Percentiles rank a stretch among this genome's conserved stretches.
Conservation (phyloP, 2,329 filamentous ascomycete genomes). For the Clonostachys solani region DNA sequence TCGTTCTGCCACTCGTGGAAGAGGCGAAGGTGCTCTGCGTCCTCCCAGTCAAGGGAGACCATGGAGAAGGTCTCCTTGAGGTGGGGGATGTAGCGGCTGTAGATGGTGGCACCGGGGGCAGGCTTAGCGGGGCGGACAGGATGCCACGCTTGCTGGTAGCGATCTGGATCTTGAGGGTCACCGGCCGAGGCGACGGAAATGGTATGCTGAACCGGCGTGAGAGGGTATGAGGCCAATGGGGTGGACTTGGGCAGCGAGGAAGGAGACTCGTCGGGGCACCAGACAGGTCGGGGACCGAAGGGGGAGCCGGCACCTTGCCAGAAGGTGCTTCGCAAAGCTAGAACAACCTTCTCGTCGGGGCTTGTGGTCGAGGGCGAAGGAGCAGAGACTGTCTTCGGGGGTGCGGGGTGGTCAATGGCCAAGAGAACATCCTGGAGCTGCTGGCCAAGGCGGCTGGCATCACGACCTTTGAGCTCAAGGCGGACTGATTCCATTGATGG, state of each 20-base stretch:
- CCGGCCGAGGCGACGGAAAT: conserved; percentile 29
- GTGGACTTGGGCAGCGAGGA: conserved; percentile 21
- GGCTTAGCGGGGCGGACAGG: conserved; percentile 71
- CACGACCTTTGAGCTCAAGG: conserved; percentile 34
- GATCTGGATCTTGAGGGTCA: conserved; percentile 32
- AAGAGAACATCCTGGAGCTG: conserved; percentile 43
- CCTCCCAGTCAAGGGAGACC: conserved; percentile 64
- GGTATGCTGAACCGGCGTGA: conserved; percentile 42
- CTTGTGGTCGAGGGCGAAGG: conserved; percentile 4
- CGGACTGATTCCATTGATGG: conserved; percentile 43
- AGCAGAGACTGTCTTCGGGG: conserved; percentile 15
- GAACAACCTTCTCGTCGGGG: conserved; percentile 22
- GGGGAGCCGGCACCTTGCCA: conserved; percentile 69
- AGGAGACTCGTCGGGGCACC: conserved; percentile 46
- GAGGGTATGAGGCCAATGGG: conserved; percentile 39
- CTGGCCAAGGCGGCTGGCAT: conserved; percentile 22
- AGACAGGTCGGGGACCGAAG: conserved; percentile 58
- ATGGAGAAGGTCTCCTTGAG: conserved; percentile 74
- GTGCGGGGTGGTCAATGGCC: conserved; percentile 41
- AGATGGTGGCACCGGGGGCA: conserved; percentile 63
- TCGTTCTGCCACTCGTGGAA: conserved; percentile 85
- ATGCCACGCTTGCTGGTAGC: conserved; percentile 56
- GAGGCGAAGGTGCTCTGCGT: conserved; percentile 60
- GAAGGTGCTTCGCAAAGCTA: conserved; percentile 53
- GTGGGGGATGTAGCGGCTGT: conserved; percentile 76